These are phyloP conservation scores for Ensete ventricosum DNA, from an alignment of 176 grass and related monocot species.

Conservation along the genomic window DNA sequence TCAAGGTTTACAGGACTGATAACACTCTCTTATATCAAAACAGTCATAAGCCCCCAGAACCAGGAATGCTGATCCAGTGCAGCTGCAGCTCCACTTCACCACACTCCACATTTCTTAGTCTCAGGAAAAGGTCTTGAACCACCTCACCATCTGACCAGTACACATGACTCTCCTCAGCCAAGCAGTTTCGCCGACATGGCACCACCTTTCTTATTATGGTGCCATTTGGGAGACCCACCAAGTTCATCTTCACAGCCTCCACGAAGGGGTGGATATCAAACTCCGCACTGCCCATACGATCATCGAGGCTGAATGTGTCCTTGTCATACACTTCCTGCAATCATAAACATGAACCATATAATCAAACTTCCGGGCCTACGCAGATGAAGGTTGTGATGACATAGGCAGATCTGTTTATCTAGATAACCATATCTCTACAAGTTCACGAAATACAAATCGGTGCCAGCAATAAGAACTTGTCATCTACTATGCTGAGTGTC, in stretches of 20 bases:
- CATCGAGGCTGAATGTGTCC: slow-evolving; percentile 54
- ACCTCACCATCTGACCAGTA: slow-evolving; percentile 38
- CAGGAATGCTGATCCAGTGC: slow-evolving; percentile 40
- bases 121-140: slow-evolving; percentile 47
- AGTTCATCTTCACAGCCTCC: slow-evolving; percentile 46
- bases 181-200: slow-evolving; percentile 36
- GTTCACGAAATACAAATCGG: too few species aligned
- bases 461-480: too few species aligned
- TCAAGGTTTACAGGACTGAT: too few species aligned
- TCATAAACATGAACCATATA: neutral
- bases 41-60: slow-evolving; percentile 15
- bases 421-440: too few species aligned
- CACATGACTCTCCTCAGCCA: slow-evolving; percentile 60
- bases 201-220: slow-evolving; percentile 39
- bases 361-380: too few species aligned
- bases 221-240: slow-evolving; percentile 45
- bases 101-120: slow-evolving; percentile 45
- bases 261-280: slow-evolving; percentile 42
- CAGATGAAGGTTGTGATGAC: too few species aligned
- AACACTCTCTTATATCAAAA: neutral
- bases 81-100: slow-evolving; percentile 64
- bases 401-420: too few species aligned
- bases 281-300: slow-evolving; percentile 66
- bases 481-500: too few species aligned
- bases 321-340: slow-evolving; percentile 67